phyloP scores from a whole-genome alignment of 2,329 filamentous ascomycete genomes.

The Scedosporium dehoogii region DNA sequence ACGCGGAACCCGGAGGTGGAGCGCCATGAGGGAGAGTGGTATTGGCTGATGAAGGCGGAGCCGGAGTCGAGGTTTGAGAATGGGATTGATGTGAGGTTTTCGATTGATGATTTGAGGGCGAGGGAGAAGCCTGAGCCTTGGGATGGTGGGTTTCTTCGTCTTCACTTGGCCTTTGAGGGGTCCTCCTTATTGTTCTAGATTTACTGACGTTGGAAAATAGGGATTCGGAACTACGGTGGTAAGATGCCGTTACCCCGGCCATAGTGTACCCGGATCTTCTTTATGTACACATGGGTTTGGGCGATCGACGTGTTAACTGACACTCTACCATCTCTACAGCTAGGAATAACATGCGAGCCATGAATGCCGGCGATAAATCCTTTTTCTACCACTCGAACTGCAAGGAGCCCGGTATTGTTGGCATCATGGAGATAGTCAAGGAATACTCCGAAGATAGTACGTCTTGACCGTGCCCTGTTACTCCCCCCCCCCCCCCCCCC shows the following conservation, averaged over 20 bases:
- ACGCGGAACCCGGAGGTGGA: slow-evolving; percentile 26
- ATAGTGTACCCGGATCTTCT: background rate
- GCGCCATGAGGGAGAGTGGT: slow-evolving; percentile 35
- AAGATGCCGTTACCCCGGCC: background rate
- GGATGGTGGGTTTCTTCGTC: slow-evolving; percentile 56
- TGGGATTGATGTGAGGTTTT: slow-evolving; percentile 82
- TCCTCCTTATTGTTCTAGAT: background rate
- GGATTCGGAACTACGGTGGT: slow-evolving; percentile 2
- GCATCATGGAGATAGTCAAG: slow-evolving; percentile 78
- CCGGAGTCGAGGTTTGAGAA: slow-evolving; percentile 80
- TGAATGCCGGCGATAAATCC: slow-evolving; percentile 84
- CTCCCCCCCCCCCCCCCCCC: no score
- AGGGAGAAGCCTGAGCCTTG: slow-evolving; percentile 74
- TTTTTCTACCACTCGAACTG: slow-evolving; percentile 98
- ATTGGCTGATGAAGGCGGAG: slow-evolving; percentile 82
- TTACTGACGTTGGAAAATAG: slow-evolving; percentile 6
- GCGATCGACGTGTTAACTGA: slow-evolving; percentile 1
- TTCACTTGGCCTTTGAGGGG: background rate
- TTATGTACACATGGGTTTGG: background rate
- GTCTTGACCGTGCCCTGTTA: slow-evolving; percentile 14
- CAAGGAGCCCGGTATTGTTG: slow-evolving; percentile 79
- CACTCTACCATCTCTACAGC: slow-evolving; percentile 30
- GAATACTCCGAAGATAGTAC: slow-evolving; percentile 73
- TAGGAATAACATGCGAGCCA: slow-evolving; percentile 79
- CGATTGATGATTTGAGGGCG: slow-evolving; percentile 76